Percentiles rank a stretch among this genome's conserved stretches.
Evolutionary conservation across 768 basidiomycete genomes (phyloP).

Genomic region (Hypholoma fasciculare): DNA sequence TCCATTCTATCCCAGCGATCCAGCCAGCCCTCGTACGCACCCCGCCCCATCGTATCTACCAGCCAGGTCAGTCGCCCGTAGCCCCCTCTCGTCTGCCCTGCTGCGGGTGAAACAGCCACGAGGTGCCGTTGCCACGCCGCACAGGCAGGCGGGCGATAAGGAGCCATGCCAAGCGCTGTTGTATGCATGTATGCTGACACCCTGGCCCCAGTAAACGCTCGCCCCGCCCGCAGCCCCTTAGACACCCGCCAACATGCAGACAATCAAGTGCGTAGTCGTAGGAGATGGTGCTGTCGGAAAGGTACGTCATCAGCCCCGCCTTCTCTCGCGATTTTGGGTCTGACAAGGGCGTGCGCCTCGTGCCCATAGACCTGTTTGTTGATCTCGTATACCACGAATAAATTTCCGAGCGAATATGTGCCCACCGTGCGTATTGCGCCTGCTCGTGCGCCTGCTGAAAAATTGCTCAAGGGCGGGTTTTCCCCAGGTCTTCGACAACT

Average conservation of each 20-base stretch:
- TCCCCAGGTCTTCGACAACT: conserved; percentile 89
- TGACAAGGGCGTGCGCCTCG: not conserved
- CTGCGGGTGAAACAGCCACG: conserved; percentile 34
- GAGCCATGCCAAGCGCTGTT: not conserved
- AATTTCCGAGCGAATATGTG: conserved; percentile 98
- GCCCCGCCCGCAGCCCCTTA: conserved; percentile 13
- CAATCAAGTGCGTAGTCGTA: conserved; percentile 97
- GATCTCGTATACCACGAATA: conserved; percentile 97
- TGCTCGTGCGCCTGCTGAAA: conserved; percentile 15
- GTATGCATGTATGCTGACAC: conserved; percentile 17
- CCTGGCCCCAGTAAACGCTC: conserved; percentile 11
- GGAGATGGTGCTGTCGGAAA: conserved; percentile 99
- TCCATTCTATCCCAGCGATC: conserved; percentile 3
- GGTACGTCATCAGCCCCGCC: conserved; percentile 49
- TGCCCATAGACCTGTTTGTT: conserved; percentile 76
- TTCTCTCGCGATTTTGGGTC: not conserved
- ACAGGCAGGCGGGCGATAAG: conserved; percentile 15
- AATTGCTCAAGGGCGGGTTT: conserved; percentile 9
- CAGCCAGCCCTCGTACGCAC: not conserved
- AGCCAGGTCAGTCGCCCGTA: conserved; percentile 5
- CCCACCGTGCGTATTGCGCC: conserved; percentile 75
- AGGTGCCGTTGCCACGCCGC: conserved; percentile 41
- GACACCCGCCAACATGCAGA: conserved; percentile 68
- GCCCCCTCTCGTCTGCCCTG: not conserved
- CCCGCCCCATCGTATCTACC: not conserved